Evolutionary conservation across 495 filamentous ascomycete species (phyloP).

Genomic region (Lasiosphaeris hirsuta): DNA sequence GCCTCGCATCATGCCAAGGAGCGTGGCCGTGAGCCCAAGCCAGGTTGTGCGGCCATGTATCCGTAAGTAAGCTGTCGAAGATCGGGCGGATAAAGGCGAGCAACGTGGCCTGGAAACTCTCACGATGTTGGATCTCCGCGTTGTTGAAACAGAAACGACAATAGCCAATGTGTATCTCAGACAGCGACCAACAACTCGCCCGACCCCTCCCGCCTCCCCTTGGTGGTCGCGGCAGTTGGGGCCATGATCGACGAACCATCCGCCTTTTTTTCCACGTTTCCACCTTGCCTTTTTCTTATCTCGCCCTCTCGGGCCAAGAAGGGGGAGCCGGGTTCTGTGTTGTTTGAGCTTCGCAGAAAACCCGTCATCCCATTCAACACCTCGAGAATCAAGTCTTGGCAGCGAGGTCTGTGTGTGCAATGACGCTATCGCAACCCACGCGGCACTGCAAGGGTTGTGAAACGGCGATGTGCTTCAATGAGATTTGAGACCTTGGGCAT

Average conservation of each 20-base stretch:
- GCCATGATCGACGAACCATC: slow-evolving; percentile 1
- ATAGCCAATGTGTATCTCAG: slow-evolving; percentile 7
- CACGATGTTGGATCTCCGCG: not conserved
- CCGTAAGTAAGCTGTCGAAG: not conserved
- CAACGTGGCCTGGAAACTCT: not conserved
- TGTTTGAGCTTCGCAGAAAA: too few relatives aligned
- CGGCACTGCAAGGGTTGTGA: too few relatives aligned
- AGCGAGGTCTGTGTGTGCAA: too few relatives aligned
- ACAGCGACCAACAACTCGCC: not conserved
- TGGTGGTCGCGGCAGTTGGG: slow-evolving; percentile 1
- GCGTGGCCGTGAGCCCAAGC: not conserved
- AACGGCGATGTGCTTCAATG: too few relatives aligned
- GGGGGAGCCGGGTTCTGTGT: too few relatives aligned
- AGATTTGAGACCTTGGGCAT: too few relatives aligned
- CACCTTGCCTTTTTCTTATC: too few relatives aligned
- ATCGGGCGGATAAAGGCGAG: not conserved
- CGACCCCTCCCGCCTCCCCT: not conserved
- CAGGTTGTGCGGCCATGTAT: not conserved
- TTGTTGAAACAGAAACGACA: not conserved
- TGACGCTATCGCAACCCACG: too few relatives aligned
- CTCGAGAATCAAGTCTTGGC: too few relatives aligned
- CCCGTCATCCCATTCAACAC: too few relatives aligned
- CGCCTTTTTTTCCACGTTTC: too few relatives aligned
- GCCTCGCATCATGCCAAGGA: not conserved
- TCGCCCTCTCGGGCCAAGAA: too few relatives aligned